Evolutionary conservation across 768 basidiomycete species (phyloP), one percentile per base, ranked within the genome.

Genomic region (Terana coerulea): DNA sequence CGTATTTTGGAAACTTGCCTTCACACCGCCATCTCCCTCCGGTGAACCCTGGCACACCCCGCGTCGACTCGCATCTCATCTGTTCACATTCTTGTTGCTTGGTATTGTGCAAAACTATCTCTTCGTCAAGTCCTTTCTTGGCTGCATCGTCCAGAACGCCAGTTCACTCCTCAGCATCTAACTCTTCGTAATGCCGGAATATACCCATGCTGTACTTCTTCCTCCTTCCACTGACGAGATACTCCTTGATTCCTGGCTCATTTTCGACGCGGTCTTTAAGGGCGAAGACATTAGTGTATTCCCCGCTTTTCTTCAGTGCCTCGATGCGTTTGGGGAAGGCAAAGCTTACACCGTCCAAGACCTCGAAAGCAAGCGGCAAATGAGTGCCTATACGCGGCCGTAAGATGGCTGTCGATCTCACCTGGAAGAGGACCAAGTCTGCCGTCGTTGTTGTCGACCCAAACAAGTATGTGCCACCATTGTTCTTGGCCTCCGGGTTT

Each of bases 361-460:
- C 52, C 59, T 60, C 37, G 42, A 11, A 11, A 34, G 25, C 29
- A 31, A 17, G 9, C 40, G 43, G 28, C 35, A 21, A 17, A 40
- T 26, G 25, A 39, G 45, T 46, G 45, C 45, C 19, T 12, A 21
- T 33, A 17, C 14, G 21, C 41, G 31, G 21, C n/a, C 1, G 9
- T 10, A 19, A 45, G 21, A 26, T 19, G 17, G 21, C 12, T 15
- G 47, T 21, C 35, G 39, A 67, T 25, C 58, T 42, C 34, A 74
- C 60, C 35, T 74, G 72, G 60, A 72, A 75, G 17, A 77, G 62
- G 12, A 61, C 64, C 19, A 76, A 61, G 62, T 77, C 76, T 9
- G 74, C 75, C 26, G 70, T 69, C 25, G 72, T 71, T 19, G 67
- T 64, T 10, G 52, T 59, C 14, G 52, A 50, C 6, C 67, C 66